Base-by-base conservation (phyloP, 345 rosid genomes). In the Eucalyptus brandiana region DNA sequence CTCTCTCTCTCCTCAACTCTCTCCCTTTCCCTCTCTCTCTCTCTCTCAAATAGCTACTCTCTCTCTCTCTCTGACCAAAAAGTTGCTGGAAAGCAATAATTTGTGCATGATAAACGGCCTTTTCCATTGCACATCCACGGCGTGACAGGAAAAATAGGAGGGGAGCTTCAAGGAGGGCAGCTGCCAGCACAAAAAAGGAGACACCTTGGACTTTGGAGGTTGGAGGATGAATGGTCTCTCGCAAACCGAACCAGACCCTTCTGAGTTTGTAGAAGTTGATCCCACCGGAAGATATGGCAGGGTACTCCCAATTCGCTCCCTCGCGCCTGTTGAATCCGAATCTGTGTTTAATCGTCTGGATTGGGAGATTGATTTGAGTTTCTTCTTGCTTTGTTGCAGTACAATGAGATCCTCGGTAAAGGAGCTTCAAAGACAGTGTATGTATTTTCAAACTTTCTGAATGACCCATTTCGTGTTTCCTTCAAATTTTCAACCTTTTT, bases 381-480 rank as follows among this genome's bases (percentile, higher is more conserved):
- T 32, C 89, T 80, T 53, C 89, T 80, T 49, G 80, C 67, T 86
- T 86, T 87, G 76, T 86, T 92, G 92, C 95, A 97, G 99, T 98
- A 97, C 91, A 91, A 92, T 93, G 99, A 98, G 91, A 93, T 98
- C 89, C 96, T 98, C 53, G 99, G 99, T 65, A 97, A 94, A 93
- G 99, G 99, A 90, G 97, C 99, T 95, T 97, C 99, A 86, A 98
- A 98, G 95, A 98, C 92, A 26, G 99, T 98, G 99, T 98, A 95
- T 89, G 95, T 69, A 30, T 89, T 76, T 8, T 40, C 47, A 21
- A 53, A 54, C 60, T 89, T 65, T n/a, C 80, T 87, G 10, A 49
- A 88, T 69, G 76, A 92, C 87, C 92, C 91, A 90, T 90, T 86
- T 89, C 87, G 87, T 89, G 69, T 91, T 88, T 87, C 83, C 87